These are phyloP conservation scores for Punica granatum DNA, from an alignment of 345 rosid species.

Conservation along the genomic window DNA sequence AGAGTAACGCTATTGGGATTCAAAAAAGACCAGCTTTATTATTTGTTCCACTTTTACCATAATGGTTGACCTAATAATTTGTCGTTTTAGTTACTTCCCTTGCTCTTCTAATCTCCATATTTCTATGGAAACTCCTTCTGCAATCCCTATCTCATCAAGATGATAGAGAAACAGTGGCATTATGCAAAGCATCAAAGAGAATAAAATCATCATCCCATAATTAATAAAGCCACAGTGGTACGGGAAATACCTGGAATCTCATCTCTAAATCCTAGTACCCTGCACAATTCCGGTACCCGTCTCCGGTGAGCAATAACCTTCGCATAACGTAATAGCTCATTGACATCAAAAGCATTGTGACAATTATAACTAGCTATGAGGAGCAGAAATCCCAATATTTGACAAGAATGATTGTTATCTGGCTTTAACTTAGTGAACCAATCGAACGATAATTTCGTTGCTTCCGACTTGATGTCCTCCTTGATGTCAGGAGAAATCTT, in stretches of 20 bases:
- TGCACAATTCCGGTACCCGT: constrained; percentile 22
- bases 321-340: constrained; percentile 22
- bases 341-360: constrained; percentile 20
- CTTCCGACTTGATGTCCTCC: constrained; percentile 28
- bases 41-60: neutral
- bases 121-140: neutral
- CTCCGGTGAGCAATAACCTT: constrained; percentile 24
- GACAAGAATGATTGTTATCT: constrained; percentile 21
- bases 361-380: constrained; percentile 36
- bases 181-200: neutral
- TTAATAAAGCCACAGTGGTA: neutral
- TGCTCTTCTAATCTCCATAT: neutral
- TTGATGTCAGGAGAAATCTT: constrained; percentile 25
- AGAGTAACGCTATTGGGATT: no score
- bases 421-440: constrained; percentile 34
- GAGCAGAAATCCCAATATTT: constrained; percentile 36
- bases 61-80: neutral
- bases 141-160: neutral
- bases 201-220: neutral
- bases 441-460: constrained; percentile 24
- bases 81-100: no score
- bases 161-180: neutral
- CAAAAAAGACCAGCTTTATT: no score
- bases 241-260: constrained; percentile 22
- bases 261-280: constrained; percentile 27